Conservation (phyloP, 208 protist genomes). For the Leishmania arabica region DNA sequence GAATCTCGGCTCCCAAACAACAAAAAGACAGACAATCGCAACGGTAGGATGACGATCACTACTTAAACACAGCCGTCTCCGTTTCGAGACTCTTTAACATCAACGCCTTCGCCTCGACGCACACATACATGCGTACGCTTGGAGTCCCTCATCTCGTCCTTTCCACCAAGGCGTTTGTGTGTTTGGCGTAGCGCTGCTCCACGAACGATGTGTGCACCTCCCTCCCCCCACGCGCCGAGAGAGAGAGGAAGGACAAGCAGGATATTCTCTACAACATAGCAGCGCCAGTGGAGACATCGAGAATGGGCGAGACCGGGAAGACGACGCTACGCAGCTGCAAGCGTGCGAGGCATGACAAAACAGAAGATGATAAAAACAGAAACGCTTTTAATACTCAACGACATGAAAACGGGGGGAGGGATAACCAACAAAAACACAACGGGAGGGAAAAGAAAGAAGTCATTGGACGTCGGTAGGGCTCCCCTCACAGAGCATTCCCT, state of each 20-base stretch:
- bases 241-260: background rate
- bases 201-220: background rate
- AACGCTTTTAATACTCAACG: background rate
- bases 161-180: background rate
- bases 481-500: background rate
- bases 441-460: background rate
- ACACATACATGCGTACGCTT: background rate
- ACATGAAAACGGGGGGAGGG: background rate
- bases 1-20: background rate
- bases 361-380: background rate
- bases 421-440: background rate
- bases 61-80: background rate
- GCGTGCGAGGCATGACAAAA: background rate
- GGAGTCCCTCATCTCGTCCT: background rate
- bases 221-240: background rate
- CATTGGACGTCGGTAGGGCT: background rate
- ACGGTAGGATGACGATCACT: slow-evolving; percentile 1
- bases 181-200: background rate
- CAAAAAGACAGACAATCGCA: background rate
- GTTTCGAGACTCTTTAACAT: background rate
- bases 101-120: background rate
- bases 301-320: background rate
- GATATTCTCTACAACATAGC: background rate
- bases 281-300: background rate
- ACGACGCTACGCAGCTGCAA: background rate